phyloP scores from a whole-genome alignment of 2,329 filamentous ascomycete species.

The Clathrospora elynae region DNA sequence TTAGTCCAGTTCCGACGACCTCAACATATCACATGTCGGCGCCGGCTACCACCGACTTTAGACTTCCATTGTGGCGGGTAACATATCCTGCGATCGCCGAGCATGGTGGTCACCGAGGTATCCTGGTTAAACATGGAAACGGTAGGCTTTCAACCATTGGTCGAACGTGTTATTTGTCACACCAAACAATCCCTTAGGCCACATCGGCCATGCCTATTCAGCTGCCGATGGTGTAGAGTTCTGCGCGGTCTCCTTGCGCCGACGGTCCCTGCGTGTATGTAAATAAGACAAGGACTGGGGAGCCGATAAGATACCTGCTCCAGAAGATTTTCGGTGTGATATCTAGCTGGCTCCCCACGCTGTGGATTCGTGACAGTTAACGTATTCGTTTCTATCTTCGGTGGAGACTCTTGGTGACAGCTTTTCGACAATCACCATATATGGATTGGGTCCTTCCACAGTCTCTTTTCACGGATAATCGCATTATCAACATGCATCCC shows the following conservation, averaged over 20 bases:
- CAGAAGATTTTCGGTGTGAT: slow-evolving; percentile 14
- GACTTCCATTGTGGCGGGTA: slow-evolving; percentile 14
- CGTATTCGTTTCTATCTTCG: slow-evolving; percentile 5
- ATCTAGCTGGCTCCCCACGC: slow-evolving; percentile 20
- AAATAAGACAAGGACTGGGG: slow-evolving; percentile 25
- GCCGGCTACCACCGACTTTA: slow-evolving; percentile 18
- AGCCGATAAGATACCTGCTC: slow-evolving; percentile 24
- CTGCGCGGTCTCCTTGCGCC: slow-evolving; percentile 10
- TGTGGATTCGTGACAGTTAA: slow-evolving; percentile 6
- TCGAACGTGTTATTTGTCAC: slow-evolving; percentile 3
- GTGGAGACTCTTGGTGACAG: slow-evolving; percentile 2
- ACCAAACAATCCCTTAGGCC: slow-evolving; percentile 6
- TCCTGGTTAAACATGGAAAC: slow-evolving; percentile 7
- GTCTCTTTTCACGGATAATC: not conserved
- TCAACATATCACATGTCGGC: slow-evolving; percentile 33
- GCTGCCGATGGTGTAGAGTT: slow-evolving; percentile 9
- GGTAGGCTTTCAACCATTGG: slow-evolving; percentile 16
- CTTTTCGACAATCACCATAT: slow-evolving; percentile 2
- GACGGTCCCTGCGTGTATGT: slow-evolving; percentile 10
- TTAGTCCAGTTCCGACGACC: slow-evolving; percentile 15
- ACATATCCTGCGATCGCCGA: slow-evolving; percentile 12
- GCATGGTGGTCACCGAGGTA: slow-evolving; percentile 7
- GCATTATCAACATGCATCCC: slow-evolving; percentile 46
- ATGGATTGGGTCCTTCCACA: slow-evolving; percentile 3
- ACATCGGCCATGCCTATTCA: slow-evolving; percentile 10